Evolutionary conservation across 495 filamentous ascomycete genomes (phyloP).

Genomic region (Apodospora peruviana): DNA sequence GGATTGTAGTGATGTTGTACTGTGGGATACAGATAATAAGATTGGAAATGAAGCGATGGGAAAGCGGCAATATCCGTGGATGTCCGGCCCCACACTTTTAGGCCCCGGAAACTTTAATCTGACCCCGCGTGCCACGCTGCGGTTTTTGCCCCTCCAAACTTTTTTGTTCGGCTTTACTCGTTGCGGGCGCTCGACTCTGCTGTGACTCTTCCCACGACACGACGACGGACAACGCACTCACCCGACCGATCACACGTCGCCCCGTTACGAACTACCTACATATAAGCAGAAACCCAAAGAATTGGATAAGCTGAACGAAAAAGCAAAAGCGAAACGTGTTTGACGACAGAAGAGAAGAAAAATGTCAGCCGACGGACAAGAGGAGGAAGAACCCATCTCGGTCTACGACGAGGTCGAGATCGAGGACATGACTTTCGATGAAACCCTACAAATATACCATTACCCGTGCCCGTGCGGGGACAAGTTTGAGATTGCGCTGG

Average conservation of each 20-base stretch:
- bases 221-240: no score
- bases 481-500: slow-evolving; percentile 86
- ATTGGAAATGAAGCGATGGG: neutral
- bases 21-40: no score
- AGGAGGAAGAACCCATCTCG: slow-evolving; percentile 56
- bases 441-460: slow-evolving; percentile 77
- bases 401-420: slow-evolving; percentile 99
- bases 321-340: neutral
- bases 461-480: slow-evolving; percentile 97
- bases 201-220: no score
- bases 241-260: no score
- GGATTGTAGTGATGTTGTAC: no score
- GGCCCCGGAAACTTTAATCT: neutral
- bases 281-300: neutral
- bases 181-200: no score
- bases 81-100: neutral
- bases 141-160: slow-evolving; percentile 22
- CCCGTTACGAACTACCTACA: no score
- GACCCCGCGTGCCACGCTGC: neutral
- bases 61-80: neutral
- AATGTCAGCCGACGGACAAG: slow-evolving; percentile 65
- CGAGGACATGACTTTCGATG: slow-evolving; percentile 96
- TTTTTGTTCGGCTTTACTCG: slow-evolving; percentile 2
- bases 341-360: slow-evolving; percentile 10
- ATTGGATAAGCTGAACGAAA: neutral